Base-by-base conservation (phyloP, 176 grass and related monocot genomes). In the Triticum dicoccoides region DNA sequence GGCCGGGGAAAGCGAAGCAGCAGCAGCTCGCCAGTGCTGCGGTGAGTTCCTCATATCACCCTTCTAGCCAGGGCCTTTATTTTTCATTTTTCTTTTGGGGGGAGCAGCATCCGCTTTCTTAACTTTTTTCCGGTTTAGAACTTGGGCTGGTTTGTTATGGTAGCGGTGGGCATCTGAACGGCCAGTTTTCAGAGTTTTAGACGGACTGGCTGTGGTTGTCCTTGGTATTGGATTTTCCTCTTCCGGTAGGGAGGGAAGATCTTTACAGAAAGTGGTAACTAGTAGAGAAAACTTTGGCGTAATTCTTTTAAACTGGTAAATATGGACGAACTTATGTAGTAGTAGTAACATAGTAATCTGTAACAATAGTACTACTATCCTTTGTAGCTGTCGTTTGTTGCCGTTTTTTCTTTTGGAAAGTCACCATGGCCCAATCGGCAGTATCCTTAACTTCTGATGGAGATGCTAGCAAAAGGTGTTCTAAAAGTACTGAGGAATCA, bases 1-100 rank as follows among this genome's bases (percentile, higher is more conserved):
- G 68, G 14, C 47, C 14, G 51, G 51, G 51, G 51, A 54, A 54
- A 17, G 15, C 51, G 72, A 37, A 15, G 44, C 23, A 32, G 44
- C 23, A 32, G 88, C 49, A 76, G 62, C 70, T 86, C 61, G 54
- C 23, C 5, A 5, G 62, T 77, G 49, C 12, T 11, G 21, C 37
- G 88, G 88, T 87, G 81, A 91, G 89, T 87, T 87, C 27, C 12
- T 52, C 42, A 12, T 66, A 9, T 20, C 24, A 17, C 67, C 80
- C 70, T 17, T 39, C 77, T 72, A 42, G 54, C 21, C 11, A 74
- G 5, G 41, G 6, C 65, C 61, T 32, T 56, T 56, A 51, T 51
- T 51, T 51, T 51, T 51, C 13, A 51, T 51, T 58, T 58, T 59
- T 59, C 17, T 21, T 59, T 56, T 59, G 0, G 18, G 54, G 7